phyloP scores from a whole-genome alignment of 495 filamentous ascomycete species.

The Arthonia radiata region DNA sequence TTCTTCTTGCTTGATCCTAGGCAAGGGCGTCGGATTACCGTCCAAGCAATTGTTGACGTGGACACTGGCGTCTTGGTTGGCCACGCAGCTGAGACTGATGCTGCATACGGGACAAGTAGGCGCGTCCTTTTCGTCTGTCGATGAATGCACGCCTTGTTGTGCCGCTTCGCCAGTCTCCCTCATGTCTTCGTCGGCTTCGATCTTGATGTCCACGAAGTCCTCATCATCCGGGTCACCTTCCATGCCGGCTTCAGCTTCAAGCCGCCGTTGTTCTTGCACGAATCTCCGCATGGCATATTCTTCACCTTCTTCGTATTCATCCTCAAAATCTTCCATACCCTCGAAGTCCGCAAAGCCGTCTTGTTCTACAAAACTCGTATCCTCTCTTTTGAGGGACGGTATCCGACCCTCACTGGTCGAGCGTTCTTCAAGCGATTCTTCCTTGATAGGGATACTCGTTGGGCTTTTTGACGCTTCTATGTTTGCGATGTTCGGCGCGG shows the following conservation, averaged over 20 bases:
- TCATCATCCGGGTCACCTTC: constrained; percentile 12
- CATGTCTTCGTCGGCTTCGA: too few relatives aligned
- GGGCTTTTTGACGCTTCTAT: too few relatives aligned
- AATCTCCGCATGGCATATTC: constrained; percentile 33
- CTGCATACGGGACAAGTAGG: constrained; percentile 53
- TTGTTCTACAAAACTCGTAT: constrained; percentile 28
- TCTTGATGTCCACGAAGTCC: constrained; percentile 15
- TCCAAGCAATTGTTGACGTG: constrained; percentile 93
- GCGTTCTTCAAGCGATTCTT: too few relatives aligned
- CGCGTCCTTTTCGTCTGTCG: constrained; percentile 3
- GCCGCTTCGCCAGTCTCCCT: too few relatives aligned
- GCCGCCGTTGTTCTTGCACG: constrained; percentile 34
- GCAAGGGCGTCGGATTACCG: constrained; percentile 35
- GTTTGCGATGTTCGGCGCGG: too few relatives aligned
- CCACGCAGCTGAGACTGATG: constrained; percentile 30
- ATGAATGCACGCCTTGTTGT: not conserved
- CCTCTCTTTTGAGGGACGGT: constrained; percentile 27
- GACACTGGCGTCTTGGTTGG: constrained; percentile 26
- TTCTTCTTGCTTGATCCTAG: constrained; percentile 4
- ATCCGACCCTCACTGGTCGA: too few relatives aligned
- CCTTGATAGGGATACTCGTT: too few relatives aligned
- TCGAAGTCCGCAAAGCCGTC: constrained; percentile 44
- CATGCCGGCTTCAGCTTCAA: constrained; percentile 25
- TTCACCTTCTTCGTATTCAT: constrained; percentile 26
- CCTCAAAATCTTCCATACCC: constrained; percentile 19